phyloP scores from a whole-genome alignment of 768 basidiomycete species.

The Dacryopinax primogenitus region DNA sequence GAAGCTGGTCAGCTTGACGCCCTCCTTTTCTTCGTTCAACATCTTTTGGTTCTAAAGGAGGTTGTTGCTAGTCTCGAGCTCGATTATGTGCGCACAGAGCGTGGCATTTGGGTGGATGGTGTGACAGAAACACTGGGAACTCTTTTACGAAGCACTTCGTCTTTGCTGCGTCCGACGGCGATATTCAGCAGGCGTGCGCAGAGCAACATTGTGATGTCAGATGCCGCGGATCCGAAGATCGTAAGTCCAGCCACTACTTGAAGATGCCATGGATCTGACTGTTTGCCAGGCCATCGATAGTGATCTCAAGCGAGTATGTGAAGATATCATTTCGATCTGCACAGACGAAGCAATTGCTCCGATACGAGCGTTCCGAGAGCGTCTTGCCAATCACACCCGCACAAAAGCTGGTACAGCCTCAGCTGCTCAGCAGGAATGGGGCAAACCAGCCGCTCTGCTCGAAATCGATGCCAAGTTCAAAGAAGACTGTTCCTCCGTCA shows the following conservation, averaged over 20 bases:
- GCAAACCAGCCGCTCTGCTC: slow-evolving; percentile 38
- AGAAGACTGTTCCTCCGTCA: slow-evolving; percentile 40
- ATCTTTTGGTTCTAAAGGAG: slow-evolving; percentile 85
- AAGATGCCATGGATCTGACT: slow-evolving; percentile 1
- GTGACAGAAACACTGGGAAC: slow-evolving; percentile 52
- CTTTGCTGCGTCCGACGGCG: slow-evolving; percentile 50
- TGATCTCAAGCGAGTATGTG: slow-evolving; percentile 72
- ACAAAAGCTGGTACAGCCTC: slow-evolving; percentile 22
- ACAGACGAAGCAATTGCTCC: slow-evolving; percentile 45
- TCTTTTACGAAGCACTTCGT: slow-evolving; percentile 44
- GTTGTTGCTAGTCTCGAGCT: slow-evolving; percentile 65
- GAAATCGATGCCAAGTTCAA: slow-evolving; percentile 44
- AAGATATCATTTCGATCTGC: slow-evolving; percentile 60
- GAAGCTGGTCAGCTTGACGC: slow-evolving; percentile 49
- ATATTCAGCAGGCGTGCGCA: slow-evolving; percentile 34
- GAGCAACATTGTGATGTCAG: slow-evolving; percentile 11
- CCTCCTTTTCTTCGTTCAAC: slow-evolving; percentile 76
- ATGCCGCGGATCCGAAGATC: slow-evolving; percentile 48
- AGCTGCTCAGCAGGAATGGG: slow-evolving; percentile 34
- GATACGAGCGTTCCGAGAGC: slow-evolving; percentile 50
- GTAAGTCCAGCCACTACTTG: slow-evolving; percentile 32
- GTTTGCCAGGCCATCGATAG: slow-evolving; percentile 63
- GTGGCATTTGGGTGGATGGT: slow-evolving; percentile 35
- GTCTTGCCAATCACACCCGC: slow-evolving; percentile 29
- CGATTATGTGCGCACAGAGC: slow-evolving; percentile 37